These are phyloP conservation scores for Protostelium mycophagum DNA, from an alignment of 78 protist genomes.

Conservation along the genomic window DNA sequence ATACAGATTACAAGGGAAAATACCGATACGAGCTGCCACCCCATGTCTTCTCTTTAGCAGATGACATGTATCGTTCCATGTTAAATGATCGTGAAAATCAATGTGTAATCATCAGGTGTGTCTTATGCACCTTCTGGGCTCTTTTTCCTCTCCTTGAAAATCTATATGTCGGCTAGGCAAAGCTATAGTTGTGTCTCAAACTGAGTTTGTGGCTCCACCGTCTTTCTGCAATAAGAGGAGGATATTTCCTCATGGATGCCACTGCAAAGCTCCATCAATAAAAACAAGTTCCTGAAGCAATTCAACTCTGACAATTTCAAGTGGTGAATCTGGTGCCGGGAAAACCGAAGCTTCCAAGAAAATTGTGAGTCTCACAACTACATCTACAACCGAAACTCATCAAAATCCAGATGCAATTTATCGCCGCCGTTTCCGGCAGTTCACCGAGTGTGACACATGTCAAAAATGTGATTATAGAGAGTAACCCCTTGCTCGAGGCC, in stretches of 20 bases:
- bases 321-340: constrained; percentile 83
- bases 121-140: background rate
- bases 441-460: constrained; percentile 56
- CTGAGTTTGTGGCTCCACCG: no score
- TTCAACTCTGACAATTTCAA: background rate
- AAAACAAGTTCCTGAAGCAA: background rate
- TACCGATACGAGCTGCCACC: constrained; percentile 60
- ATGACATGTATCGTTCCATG: constrained; percentile 66
- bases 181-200: background rate
- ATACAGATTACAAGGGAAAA: constrained; percentile 40
- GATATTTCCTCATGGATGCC: no score
- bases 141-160: background rate
- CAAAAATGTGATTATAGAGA: constrained; percentile 71
- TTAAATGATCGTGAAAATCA: constrained; percentile 70
- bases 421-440: constrained; percentile 65
- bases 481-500: constrained; percentile 83
- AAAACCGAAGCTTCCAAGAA: constrained; percentile 73
- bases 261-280: no score
- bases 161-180: background rate
- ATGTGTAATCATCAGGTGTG: constrained; percentile 81
- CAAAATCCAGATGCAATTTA: constrained; percentile 62
- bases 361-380: constrained; percentile 26
- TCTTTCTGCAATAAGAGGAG: no score
- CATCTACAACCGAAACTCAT: constrained; percentile 19
- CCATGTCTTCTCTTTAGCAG: constrained; percentile 87